These are phyloP conservation scores for Mycosphaerella sp. DNA, from an alignment of 2,329 filamentous ascomycete genomes.

Conservation along the genomic window DNA sequence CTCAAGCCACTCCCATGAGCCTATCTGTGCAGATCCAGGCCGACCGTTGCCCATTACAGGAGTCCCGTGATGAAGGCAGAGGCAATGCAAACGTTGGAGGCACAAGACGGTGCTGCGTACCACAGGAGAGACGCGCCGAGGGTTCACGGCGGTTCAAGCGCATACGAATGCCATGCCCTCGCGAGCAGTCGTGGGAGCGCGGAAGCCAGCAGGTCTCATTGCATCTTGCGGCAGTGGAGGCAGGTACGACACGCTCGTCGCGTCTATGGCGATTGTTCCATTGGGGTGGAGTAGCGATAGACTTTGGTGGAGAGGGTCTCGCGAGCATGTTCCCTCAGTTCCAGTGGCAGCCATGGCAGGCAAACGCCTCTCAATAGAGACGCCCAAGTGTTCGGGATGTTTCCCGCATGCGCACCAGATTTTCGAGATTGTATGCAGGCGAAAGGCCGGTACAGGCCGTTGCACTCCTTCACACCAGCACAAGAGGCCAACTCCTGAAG, in stretches of 20 bases:
- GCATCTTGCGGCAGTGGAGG: not conserved
- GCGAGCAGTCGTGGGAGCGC: conserved; percentile 1
- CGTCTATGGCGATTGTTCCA: not conserved
- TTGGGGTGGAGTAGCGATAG: not conserved
- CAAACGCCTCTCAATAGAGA: conserved; percentile 7
- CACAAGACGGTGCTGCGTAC: not conserved
- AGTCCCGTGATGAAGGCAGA: not conserved
- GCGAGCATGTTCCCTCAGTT: conserved; percentile 3
- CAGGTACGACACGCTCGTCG: not conserved
- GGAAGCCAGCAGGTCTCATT: not conserved
- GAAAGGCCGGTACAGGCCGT: not conserved
- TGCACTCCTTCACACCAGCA: not conserved
- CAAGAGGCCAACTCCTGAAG: not conserved
- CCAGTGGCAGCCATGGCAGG: conserved; percentile 5
- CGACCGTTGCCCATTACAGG: not conserved
- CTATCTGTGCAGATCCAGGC: not conserved
- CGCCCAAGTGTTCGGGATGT: conserved; percentile 2
- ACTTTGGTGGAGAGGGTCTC: not conserved
- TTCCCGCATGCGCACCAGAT: conserved; percentile 4
- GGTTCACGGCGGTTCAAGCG: not conserved
- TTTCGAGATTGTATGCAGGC: conserved; percentile 1
- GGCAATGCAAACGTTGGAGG: not conserved
- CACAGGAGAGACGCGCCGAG: not conserved
- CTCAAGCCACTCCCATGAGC: conserved; percentile 3
- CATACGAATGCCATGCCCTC: not conserved